Evolutionary conservation across 1,284 basidiomycete genomes (phyloP), one percentile per base, ranked within the genome.

Genomic region (Mycena sp.): DNA sequence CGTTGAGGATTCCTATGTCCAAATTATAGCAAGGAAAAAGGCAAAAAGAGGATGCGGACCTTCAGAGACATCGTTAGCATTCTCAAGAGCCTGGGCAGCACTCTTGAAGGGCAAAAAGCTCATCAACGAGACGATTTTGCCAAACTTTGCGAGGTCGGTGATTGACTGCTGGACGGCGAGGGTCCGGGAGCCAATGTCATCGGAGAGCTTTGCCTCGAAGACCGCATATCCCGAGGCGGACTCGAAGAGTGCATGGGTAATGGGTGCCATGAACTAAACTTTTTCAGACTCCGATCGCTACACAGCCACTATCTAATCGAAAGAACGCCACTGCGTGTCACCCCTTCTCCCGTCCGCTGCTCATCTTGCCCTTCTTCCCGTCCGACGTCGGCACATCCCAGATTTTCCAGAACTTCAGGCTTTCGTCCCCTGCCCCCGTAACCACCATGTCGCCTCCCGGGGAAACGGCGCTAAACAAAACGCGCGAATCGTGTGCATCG

Each of bases 61-160:
- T 85, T 99, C 97, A 6, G 97, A 99, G 17, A 99, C 81, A 79
- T 99, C 96, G 76, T 99, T 98, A 61, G 92, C 92, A 73, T 98
- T 98, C 81, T 99, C 96, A 69, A 99, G 83, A 28, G 97, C 98
- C 77, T 99, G 93, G 1, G 95, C 95, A 40, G 96, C 96, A 69
- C 86, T 96, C 78, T 95, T 95, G 86, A 98, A 99, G 2, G 98
- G 97, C 62, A 91, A 86, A 83, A 99, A 99, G 75, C 93, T 96
- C 77, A 93, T 79, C 72, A 99, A 83, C 73, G 90, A 85, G 69
- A 99, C 93, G 93, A 98, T 97, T 84, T 96, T 96, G 70, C 88
- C 86, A 78, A 99, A 99, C 76, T 94, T 96, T 75, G 89, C 84
- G 72, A 97, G 83, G 79, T 99, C 95, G 69, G 85, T 84, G 72